phyloP scores from a whole-genome alignment of 495 filamentous ascomycete species.

The Wilcoxina mikolae region DNA sequence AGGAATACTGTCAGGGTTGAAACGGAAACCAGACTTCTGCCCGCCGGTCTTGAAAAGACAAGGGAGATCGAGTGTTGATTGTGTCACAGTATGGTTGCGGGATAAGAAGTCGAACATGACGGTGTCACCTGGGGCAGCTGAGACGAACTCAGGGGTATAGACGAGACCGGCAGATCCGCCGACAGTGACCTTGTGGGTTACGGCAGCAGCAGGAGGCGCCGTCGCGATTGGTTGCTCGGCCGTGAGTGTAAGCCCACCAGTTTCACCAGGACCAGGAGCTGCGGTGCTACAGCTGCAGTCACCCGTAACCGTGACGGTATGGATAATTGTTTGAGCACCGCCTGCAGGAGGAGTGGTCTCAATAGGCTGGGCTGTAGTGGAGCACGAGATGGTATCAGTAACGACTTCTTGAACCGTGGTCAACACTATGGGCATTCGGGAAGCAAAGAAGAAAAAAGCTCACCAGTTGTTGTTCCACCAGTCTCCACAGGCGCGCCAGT shows the following conservation, averaged over 20 bases:
- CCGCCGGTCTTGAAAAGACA: constrained; percentile 42
- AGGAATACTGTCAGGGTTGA: constrained; percentile 12
- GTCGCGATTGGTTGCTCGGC: not conserved
- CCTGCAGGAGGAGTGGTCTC: not conserved
- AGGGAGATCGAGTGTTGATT: constrained; percentile 53
- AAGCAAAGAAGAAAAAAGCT: not conserved
- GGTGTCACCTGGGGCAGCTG: constrained; percentile 44
- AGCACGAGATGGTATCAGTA: constrained; percentile 4
- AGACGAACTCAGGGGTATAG: constrained; percentile 47
- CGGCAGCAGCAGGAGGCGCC: constrained; percentile 2
- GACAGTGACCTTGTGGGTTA: constrained; percentile 32
- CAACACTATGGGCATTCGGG: not conserved
- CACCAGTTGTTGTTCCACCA: not conserved
- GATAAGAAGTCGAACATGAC: constrained; percentile 59
- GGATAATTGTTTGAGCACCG: not conserved
- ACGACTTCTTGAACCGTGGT: not conserved
- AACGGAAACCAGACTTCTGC: constrained; percentile 21
- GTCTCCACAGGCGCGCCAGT: not conserved
- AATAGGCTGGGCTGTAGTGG: constrained; percentile 4
- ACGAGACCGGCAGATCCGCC: constrained; percentile 46
- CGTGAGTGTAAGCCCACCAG: not conserved
- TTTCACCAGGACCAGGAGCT: not conserved
- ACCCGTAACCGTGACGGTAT: constrained; percentile 4
- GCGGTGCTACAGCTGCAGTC: constrained; percentile 1
- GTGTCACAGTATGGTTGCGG: constrained; percentile 54